phyloP scores from a whole-genome alignment of 1,139 yeast species.

The Starmera stellimalicola region DNA sequence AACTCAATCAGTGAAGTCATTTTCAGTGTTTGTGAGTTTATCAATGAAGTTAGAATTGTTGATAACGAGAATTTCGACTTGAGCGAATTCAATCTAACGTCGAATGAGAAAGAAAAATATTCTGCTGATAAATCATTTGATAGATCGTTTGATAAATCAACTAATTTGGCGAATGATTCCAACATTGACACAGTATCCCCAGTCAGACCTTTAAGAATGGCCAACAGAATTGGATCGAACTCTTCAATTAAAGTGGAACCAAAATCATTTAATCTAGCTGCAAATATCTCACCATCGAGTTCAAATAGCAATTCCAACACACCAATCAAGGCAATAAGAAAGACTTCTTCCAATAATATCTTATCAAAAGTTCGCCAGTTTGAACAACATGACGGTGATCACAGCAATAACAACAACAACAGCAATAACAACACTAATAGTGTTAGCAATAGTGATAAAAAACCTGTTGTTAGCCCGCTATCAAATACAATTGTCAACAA shows the following conservation, averaged over 20 bases:
- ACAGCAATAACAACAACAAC: slow-evolving; percentile 4
- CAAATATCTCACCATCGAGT: slow-evolving; percentile 10
- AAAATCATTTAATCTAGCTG: slow-evolving; percentile 11
- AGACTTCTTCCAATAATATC: slow-evolving; percentile 20
- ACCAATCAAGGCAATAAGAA: slow-evolving; percentile 10
- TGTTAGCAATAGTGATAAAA: slow-evolving; percentile 15
- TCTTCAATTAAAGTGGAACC: slow-evolving; percentile 3
- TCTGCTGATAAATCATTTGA: neutral
- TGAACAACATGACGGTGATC: slow-evolving; percentile 15
- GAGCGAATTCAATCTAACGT: neutral
- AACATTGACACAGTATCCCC: slow-evolving; percentile 25
- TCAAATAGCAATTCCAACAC: neutral
- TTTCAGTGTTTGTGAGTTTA: slow-evolving; percentile 63
- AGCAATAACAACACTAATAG: slow-evolving; percentile 1
- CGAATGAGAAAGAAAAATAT: slow-evolving; percentile 1
- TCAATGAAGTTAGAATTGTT: slow-evolving; percentile 44
- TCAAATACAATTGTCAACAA: slow-evolving; percentile 18
- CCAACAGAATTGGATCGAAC: slow-evolving; percentile 30
- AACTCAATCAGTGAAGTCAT: slow-evolving; percentile 72
- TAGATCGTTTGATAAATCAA: neutral
- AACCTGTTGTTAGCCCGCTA: slow-evolving; percentile 13
- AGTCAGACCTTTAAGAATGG: slow-evolving; percentile 52
- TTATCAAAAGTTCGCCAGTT: slow-evolving; percentile 22
- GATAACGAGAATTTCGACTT: slow-evolving; percentile 4
- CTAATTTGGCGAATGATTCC: neutral